Evolutionary conservation across 495 filamentous ascomycete genomes (phyloP).

Genomic region (Penicillium pancosmium): DNA sequence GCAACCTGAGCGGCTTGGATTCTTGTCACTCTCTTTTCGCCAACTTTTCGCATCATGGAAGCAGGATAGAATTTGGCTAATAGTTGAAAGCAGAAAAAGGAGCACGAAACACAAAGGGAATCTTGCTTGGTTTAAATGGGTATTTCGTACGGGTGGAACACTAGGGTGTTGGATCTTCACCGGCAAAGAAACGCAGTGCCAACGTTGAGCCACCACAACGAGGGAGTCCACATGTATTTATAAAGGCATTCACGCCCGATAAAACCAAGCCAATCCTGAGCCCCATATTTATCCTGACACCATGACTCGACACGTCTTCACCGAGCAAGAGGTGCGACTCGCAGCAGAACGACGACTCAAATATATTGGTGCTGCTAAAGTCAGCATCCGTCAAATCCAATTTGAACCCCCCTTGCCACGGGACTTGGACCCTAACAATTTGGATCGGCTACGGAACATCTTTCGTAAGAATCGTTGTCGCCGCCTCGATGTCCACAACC

Average conservation of each 20-base stretch:
- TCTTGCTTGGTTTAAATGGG: constrained; percentile 4
- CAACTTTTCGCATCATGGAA: neutral
- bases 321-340: constrained; percentile 10
- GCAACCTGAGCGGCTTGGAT: constrained; percentile 1
- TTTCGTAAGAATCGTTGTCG: constrained; percentile 24
- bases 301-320: constrained; percentile 8
- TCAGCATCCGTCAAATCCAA: constrained; percentile 20
- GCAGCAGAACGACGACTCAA: constrained; percentile 8
- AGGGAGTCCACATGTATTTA: neutral
- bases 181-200: neutral
- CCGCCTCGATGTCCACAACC: constrained; percentile 24
- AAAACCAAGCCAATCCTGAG: neutral
- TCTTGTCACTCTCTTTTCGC: constrained; percentile 5
- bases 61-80: neutral
- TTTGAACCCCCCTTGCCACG: constrained; percentile 15
- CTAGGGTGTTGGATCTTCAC: neutral
- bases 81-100: neutral
- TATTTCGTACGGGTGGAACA: neutral
- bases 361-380: constrained; percentile 11
- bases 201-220: neutral
- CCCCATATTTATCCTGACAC: neutral
- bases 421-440: constrained; percentile 18
- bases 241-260: no score
- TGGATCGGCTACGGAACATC: constrained; percentile 22
- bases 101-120: neutral